Evolutionary conservation across 2,329 filamentous ascomycete species (phyloP), one percentile per base, ranked within the genome.

Genomic region (Talaromyces sp.): DNA sequence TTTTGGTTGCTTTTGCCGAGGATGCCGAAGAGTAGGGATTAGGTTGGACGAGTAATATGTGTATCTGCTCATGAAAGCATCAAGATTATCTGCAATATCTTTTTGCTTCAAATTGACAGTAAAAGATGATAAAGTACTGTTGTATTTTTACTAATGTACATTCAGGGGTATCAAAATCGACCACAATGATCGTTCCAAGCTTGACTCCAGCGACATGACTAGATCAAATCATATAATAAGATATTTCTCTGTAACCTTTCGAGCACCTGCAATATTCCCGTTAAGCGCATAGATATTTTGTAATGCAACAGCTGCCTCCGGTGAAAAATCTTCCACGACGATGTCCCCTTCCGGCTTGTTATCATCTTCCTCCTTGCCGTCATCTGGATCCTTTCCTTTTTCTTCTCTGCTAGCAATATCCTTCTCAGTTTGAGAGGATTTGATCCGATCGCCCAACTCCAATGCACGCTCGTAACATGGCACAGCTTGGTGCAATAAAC

Each of bases 301-400:
- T 63, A 92, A 73, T 31, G 89, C 88, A 73, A 86, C 86, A n/a
- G 89, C 89, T 15, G 89, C 87, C 70, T 93, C 89, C 7, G 78
- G 75, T 7, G 81, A 81, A 64, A 89, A 83, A 63, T 89, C 82
- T 65, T 87, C 84, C 13, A 74, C 68, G 57, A 71, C 64, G 8
- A 33, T 33, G 13, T 60, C 40, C 21, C 55, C 53, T 22, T 28
- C n/a, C 5, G n/a, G 15, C n/a, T 52, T 39, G 10, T 15, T 13
- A 39, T 39, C 46, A 35, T 33, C 28, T 19, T 35, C 33, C 17
- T 50, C 19, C n/a, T 37, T 19, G 19, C 19, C 48, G 45, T 15
- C 10, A 52, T 28, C 48, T 39, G 2, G 19, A 11, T 13, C 33
- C 31, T 52, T 39, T 52, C 33, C 35, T 52, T 39, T 39, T 22